Conservation (phyloP, 495 filamentous ascomycete genomes). For the Apodospora peruviana region DNA sequence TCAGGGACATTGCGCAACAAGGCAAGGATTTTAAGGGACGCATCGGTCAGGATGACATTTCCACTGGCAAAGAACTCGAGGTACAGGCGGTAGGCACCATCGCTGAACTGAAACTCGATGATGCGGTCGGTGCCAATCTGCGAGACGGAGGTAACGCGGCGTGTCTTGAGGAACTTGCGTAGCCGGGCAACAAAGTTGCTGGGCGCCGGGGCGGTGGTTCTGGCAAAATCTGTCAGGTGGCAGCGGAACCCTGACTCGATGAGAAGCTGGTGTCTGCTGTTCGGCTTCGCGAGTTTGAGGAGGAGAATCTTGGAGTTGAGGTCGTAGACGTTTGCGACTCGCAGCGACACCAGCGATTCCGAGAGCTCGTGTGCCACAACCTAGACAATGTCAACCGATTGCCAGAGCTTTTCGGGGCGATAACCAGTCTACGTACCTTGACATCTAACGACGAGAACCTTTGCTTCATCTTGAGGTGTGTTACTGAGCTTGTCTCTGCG, state of each 20-base stretch:
- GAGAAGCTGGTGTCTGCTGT: slow-evolving; percentile 77
- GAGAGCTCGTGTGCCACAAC: slow-evolving; percentile 92
- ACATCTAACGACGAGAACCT: slow-evolving; percentile 92
- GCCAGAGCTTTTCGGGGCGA: no score
- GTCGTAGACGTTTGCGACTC: slow-evolving; percentile 92
- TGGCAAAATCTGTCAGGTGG: slow-evolving; percentile 84
- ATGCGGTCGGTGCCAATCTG: slow-evolving; percentile 93
- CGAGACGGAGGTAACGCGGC: slow-evolving; percentile 70
- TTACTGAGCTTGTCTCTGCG: neutral
- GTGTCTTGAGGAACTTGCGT: slow-evolving; percentile 81
- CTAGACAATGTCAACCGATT: slow-evolving; percentile 42
- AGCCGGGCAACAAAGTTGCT: slow-evolving; percentile 77
- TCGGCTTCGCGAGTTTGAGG: slow-evolving; percentile 83
- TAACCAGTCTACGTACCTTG: slow-evolving; percentile 64
- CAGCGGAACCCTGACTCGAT: slow-evolving; percentile 95
- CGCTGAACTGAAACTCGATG: slow-evolving; percentile 86
- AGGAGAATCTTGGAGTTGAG: slow-evolving; percentile 92
- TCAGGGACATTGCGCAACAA: slow-evolving; percentile 73
- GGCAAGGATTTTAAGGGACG: slow-evolving; percentile 68
- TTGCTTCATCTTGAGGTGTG: slow-evolving; percentile 74
- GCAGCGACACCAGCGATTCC: slow-evolving; percentile 63
- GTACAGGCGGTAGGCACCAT: slow-evolving; percentile 80
- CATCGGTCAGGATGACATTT: slow-evolving; percentile 87
- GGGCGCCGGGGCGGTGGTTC: slow-evolving; percentile 75
- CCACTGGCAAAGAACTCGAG: slow-evolving; percentile 92